phyloP scores from a whole-genome alignment of 1,139 yeast species.

The Taphrina sp. region DNA sequence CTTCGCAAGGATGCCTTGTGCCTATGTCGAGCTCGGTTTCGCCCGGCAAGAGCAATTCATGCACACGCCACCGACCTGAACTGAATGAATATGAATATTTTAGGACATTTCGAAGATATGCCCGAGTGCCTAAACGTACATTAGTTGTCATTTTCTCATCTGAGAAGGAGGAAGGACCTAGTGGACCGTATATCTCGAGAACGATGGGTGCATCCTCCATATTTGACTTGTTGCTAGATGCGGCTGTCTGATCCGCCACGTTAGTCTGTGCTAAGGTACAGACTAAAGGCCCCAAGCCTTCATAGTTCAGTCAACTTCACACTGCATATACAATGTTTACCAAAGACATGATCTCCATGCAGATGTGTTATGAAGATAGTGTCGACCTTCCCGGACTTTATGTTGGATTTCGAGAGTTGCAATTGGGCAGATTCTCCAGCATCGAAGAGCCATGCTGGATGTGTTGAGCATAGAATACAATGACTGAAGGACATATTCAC shows the following conservation, averaged over 20 bases:
- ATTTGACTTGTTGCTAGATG: background rate
- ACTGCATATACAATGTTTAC: background rate
- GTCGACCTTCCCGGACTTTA: conserved; percentile 17
- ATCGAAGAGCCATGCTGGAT: conserved; percentile 27
- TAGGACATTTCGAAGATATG: conserved; percentile 16
- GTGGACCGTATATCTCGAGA: conserved; percentile 30
- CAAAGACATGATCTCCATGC: conserved; percentile 33
- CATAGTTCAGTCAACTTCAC: background rate
- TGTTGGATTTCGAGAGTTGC: conserved; percentile 17
- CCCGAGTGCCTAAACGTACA: conserved; percentile 9
- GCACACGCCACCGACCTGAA: conserved; percentile 18
- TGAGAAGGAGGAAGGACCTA: too few species aligned
- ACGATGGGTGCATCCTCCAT: conserved; percentile 16
- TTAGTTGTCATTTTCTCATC: too few species aligned
- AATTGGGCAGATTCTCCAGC: conserved; percentile 24
- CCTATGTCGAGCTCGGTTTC: conserved; percentile 8
- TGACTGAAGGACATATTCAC: background rate
- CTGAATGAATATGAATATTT: conserved; percentile 9
- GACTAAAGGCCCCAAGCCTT: conserved; percentile 23
- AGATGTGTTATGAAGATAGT: conserved; percentile 31
- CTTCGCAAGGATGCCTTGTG: conserved; percentile 20
- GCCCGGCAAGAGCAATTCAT: conserved; percentile 26
- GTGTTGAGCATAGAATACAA: background rate
- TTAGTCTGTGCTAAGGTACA: conserved; percentile 13
- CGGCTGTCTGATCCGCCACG: background rate